These are phyloP conservation scores for Vitis rupestris DNA, from an alignment of 164 flowering plant species.

Conservation along the genomic window DNA sequence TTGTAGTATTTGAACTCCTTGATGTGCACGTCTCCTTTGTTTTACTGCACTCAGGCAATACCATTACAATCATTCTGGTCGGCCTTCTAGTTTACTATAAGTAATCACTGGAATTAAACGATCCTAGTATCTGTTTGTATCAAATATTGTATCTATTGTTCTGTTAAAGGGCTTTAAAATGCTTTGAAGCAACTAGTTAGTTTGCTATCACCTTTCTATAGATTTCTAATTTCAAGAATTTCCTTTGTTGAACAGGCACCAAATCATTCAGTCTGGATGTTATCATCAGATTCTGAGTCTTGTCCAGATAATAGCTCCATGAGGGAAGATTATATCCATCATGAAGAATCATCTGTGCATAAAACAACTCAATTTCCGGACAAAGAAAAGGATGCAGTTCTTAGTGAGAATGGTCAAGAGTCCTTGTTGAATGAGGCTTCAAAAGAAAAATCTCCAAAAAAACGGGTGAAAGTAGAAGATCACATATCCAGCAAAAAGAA, in stretches of 20 bases:
- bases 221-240: not conserved
- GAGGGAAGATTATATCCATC: slow-evolving; percentile 3
- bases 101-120: too few species aligned
- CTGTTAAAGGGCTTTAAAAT: too few species aligned
- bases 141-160: too few species aligned
- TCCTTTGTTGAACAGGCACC: slow-evolving; percentile 39
- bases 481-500: slow-evolving; percentile 15
- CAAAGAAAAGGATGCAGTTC: slow-evolving; percentile 20
- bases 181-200: too few species aligned
- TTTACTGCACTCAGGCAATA: not conserved
- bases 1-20: not conserved
- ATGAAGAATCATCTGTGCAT: slow-evolving; percentile 15
- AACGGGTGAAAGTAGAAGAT: slow-evolving; percentile 16
- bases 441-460: slow-evolving; percentile 24
- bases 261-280: slow-evolving; percentile 24
- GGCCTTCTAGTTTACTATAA: too few species aligned
- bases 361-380: slow-evolving; percentile 9
- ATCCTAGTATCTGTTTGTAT: too few species aligned
- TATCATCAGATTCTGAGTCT: slow-evolving; percentile 65
- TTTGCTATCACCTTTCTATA: not conserved
- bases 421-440: slow-evolving; percentile 21
- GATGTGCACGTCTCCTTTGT: not conserved
- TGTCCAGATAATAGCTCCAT: slow-evolving; percentile 26
- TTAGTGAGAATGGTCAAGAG: slow-evolving; percentile 17
- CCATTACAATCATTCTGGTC: too few species aligned